phyloP scores from a whole-genome alignment of 2,329 filamentous ascomycete genomes.

The Monosporascus sp. region DNA sequence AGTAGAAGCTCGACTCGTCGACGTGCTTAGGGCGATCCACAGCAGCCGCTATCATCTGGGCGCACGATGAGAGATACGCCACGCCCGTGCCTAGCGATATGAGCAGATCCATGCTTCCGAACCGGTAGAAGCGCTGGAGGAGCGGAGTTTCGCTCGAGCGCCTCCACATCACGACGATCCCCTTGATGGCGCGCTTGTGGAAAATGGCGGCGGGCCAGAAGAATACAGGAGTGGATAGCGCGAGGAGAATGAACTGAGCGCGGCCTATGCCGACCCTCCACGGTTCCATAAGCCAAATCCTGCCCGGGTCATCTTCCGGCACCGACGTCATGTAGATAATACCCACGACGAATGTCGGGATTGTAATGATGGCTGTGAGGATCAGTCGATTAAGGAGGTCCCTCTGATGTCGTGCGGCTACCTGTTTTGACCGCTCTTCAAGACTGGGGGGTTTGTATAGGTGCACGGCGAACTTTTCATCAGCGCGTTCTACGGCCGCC shows the following conservation, averaged over 20 bases:
- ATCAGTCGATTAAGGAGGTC: slow-evolving; percentile 65
- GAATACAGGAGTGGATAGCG: slow-evolving; percentile 80
- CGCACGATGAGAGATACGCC: slow-evolving; percentile 78
- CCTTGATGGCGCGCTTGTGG: slow-evolving; percentile 72
- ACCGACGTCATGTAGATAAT: slow-evolving; percentile 89
- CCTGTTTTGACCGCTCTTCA: slow-evolving; percentile 71
- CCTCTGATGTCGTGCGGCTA: slow-evolving; percentile 64
- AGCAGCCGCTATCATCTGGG: slow-evolving; percentile 65
- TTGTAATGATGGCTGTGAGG: slow-evolving; percentile 62
- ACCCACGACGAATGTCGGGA: slow-evolving; percentile 82
- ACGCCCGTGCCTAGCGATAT: slow-evolving; percentile 85
- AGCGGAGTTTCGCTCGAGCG: slow-evolving; percentile 67
- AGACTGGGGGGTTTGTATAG: slow-evolving; percentile 77
- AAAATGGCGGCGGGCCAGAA: slow-evolving; percentile 83
- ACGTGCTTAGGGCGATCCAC: slow-evolving; percentile 32
- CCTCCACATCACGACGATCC: slow-evolving; percentile 72
- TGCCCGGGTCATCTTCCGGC: slow-evolving; percentile 48
- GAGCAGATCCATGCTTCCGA: slow-evolving; percentile 94
- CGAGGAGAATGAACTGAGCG: slow-evolving; percentile 72
- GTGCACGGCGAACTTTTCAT: slow-evolving; percentile 59
- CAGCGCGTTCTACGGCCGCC: slow-evolving; percentile 57
- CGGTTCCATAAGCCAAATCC: slow-evolving; percentile 62
- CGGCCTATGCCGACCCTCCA: slow-evolving; percentile 70
- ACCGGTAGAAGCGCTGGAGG: slow-evolving; percentile 75
- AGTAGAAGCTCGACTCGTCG: slow-evolving; percentile 62